Evolutionary conservation across 2,329 filamentous ascomycete genomes (phyloP), one percentile per base, ranked within the genome.

Genomic region (Diaporthe eres): DNA sequence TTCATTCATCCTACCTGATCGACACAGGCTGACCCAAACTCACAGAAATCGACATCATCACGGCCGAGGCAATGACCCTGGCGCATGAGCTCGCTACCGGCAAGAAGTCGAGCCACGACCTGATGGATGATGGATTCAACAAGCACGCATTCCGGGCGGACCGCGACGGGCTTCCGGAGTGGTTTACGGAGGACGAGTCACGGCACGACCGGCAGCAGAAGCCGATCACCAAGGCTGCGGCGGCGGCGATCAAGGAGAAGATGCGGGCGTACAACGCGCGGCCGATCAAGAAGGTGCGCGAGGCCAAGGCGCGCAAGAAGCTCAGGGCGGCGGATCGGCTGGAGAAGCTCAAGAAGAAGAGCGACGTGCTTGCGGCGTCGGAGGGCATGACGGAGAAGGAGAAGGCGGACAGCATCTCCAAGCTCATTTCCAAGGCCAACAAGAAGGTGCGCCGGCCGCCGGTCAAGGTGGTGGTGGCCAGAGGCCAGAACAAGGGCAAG

Each of bases 221-320:
- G 75, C 97, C 97, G n/a, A 96, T 98, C 81, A 95, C 93, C 70
- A 97, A 97, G 80, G 95, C 95, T 47, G 97, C 94, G 0, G 96
- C 96, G 0, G 89, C 91, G 19, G 97, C 97, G 2, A 98, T 99
- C 87, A 96, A 97, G 84, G 96, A 98, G 82, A 99, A 99, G 86
- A 83, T 94, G 82, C 94, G 96, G 44, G 96, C 97, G 0, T 91
- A 98, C 80, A 98, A 99, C 83, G 97, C 96, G 10, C 92, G 97
- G 44, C 97, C 97, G 0, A 98, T 98, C 91, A 99, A 99, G 90
- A 99, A 99, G 88, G 97, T 99, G 44, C 94, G 94, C 80, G 97
- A 99, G 86, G 97, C 97, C 34, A 96, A 97, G 86, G 96, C 96
- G 49, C 91, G 97, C 76, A 99, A 99, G 92, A 98, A 98, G 88